Conservation (phyloP, 345 rosid species). For the Linum lewisii region DNA sequence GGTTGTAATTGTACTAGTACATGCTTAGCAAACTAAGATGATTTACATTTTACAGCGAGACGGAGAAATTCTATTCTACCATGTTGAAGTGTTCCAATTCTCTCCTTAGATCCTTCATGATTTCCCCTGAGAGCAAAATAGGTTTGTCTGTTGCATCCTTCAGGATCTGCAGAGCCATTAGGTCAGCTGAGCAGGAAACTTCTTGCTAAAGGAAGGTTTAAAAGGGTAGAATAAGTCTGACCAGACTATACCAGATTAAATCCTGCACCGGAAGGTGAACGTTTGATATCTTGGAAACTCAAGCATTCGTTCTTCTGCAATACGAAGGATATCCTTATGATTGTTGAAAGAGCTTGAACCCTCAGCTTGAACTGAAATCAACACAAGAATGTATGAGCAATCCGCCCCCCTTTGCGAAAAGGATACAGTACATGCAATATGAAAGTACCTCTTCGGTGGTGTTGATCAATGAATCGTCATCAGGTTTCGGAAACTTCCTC, state of each 20-base stretch:
- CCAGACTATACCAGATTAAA: constrained; percentile 37
- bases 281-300: constrained; percentile 29
- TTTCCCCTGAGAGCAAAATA: constrained; percentile 11
- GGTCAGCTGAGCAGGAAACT: constrained; percentile 10
- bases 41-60: not conserved
- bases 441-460: constrained; percentile 36
- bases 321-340: constrained; percentile 38
- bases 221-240: not conserved
- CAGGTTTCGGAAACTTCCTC: constrained; percentile 51
- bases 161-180: constrained; percentile 28
- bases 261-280: constrained; percentile 28
- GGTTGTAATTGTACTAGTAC: constrained; percentile 3
- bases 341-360: constrained; percentile 37
- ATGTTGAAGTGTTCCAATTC: constrained; percentile 35
- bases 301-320: constrained; percentile 33
- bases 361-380: constrained; percentile 36
- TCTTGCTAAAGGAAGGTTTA: not conserved
- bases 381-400: not conserved
- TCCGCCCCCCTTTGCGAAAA: not conserved
- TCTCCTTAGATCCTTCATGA: constrained; percentile 16
- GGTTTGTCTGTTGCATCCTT: constrained; percentile 17
- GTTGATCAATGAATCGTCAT: constrained; percentile 24
- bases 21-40: not conserved
- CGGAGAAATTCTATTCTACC: constrained; percentile 20
- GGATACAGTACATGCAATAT: constrained; percentile 2